Conservation (phyloP, 306 rosid genomes). For the Abrus precatorius region DNA sequence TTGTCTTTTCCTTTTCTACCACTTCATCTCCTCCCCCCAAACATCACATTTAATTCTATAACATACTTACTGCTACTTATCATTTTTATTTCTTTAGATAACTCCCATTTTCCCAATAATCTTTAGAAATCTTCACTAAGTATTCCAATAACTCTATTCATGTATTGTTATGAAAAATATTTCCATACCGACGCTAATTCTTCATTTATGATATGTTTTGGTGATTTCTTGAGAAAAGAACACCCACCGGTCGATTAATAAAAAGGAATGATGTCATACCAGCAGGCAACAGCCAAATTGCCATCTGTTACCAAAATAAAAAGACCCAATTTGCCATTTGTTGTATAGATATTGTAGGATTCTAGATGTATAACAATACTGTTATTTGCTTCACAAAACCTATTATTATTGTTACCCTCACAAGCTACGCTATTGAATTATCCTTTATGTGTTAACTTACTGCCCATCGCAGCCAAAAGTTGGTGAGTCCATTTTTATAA, state of each 20-base stretch:
- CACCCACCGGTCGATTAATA: neutral
- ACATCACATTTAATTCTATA: neutral
- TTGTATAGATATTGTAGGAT: constrained; percentile 25
- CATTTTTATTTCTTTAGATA: no score
- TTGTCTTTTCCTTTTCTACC: neutral
- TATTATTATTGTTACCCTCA: neutral
- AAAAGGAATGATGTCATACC: constrained; percentile 39
- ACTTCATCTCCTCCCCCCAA: neutral
- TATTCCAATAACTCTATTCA: no score
- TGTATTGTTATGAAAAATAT: no score
- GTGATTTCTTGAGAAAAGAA: neutral
- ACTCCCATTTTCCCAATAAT: no score
- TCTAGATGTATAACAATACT: neutral
- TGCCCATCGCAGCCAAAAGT: no score
- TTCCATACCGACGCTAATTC: no score
- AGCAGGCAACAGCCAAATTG: constrained; percentile 33
- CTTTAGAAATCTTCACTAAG: no score
- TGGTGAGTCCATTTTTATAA: no score
- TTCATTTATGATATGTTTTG: no score
- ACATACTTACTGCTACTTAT: no score
- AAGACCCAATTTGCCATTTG: constrained; percentile 19
- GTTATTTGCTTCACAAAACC: neutral
- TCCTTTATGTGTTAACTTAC: no score
- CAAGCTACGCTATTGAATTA: neutral
- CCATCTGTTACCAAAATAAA: neutral